phyloP scores from a whole-genome alignment of 2,329 filamentous ascomycete genomes.

The Venturia pyrina region DNA sequence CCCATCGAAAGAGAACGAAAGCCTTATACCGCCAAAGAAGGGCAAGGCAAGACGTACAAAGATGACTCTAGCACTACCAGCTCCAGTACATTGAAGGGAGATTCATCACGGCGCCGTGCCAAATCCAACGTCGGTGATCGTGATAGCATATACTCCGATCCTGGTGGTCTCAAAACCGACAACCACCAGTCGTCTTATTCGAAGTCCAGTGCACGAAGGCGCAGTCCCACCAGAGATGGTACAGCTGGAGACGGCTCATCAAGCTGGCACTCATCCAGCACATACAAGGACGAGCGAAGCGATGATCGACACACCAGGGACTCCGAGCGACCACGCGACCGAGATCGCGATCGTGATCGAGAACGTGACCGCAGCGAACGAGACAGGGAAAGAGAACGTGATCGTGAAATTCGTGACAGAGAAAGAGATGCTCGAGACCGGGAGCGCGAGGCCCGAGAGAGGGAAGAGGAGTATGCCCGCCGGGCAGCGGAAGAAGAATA shows the following conservation, averaged over 20 bases:
- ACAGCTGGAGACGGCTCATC: background rate
- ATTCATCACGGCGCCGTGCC: conserved; percentile 1
- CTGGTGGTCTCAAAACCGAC: conserved; percentile 2
- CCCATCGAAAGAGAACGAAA: conserved; percentile 57
- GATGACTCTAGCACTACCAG: conserved; percentile 19
- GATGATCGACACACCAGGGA: conserved; percentile 8
- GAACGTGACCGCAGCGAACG: conserved; percentile 9
- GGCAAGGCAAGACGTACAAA: conserved; percentile 47
- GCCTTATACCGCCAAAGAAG: conserved; percentile 51
- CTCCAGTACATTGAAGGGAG: conserved; percentile 5
- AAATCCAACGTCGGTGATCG: background rate
- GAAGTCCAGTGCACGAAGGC: background rate
- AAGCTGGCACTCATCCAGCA: conserved; percentile 9
- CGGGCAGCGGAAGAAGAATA: conserved; percentile 6
- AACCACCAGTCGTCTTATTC: background rate
- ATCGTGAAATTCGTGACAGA: conserved; percentile 6
- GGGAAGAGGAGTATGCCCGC: conserved; percentile 6
- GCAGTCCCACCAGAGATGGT: conserved; percentile 8
- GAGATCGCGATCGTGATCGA: conserved; percentile 11
- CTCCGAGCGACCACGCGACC: background rate
- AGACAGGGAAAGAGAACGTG: conserved; percentile 11
- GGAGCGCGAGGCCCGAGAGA: conserved; percentile 9
- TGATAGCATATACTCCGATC: conserved; percentile 2
- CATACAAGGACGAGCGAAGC: conserved; percentile 8
- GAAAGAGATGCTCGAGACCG: conserved; percentile 8